Evolutionary conservation across 805 yeast genomes (phyloP).

Genomic region (Isabelozyma gotoi): DNA sequence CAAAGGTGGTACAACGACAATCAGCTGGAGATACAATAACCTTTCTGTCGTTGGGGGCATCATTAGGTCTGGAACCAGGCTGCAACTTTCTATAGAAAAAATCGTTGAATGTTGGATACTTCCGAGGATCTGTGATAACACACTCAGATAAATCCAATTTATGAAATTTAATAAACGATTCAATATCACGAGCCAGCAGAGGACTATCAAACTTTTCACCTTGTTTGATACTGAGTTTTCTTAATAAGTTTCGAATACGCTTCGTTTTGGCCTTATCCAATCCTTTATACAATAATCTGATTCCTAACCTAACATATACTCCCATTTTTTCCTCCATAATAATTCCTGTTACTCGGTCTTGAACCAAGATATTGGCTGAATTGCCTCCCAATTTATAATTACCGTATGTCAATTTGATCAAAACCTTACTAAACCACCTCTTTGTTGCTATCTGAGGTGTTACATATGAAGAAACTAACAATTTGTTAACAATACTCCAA

Average conservation of each 20-base stretch:
- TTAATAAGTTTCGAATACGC: conserved; percentile 59
- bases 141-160: conserved; percentile 76
- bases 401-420: conserved; percentile 86
- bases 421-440: conserved; percentile 82
- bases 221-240: conserved; percentile 70
- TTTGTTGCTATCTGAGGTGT: conserved; percentile 80
- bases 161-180: conserved; percentile 79
- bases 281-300: conserved; percentile 78
- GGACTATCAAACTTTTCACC: conserved; percentile 82
- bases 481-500: conserved; percentile 66
- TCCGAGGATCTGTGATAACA: conserved; percentile 41
- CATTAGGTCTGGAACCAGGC: conserved; percentile 70
- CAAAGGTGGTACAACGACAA: conserved; percentile 75
- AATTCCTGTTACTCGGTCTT: conserved; percentile 85
- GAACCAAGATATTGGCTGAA: conserved; percentile 92
- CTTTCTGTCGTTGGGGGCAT: conserved; percentile 48
- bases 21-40: conserved; percentile 82
- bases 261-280: conserved; percentile 59
- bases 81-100: conserved; percentile 81
- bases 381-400: conserved; percentile 82
- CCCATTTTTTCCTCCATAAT: conserved; percentile 93
- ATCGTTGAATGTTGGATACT: conserved; percentile 77
- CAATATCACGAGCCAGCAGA: conserved; percentile 62
- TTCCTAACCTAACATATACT: conserved; percentile 83
- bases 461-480: conserved; percentile 67